Evolutionary conservation across 1,284 basidiomycete species (phyloP).

Genomic region (Naganishia sp.): DNA sequence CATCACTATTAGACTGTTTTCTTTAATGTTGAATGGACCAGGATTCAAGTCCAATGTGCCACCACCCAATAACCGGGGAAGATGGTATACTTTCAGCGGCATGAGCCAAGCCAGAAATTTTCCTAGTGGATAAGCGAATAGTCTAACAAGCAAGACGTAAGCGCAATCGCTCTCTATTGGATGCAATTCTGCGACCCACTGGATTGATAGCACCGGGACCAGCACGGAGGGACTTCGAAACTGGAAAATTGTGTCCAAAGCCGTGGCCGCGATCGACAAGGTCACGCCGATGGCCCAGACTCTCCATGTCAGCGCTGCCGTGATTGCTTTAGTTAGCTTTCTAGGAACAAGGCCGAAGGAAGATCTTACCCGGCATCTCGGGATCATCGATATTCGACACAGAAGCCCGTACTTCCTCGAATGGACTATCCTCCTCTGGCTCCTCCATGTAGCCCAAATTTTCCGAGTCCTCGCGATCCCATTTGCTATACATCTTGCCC

Average conservation of each 20-base stretch:
- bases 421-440: conserved; percentile 81
- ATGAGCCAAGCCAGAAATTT: conserved; percentile 79
- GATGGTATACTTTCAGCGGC: conserved; percentile 72
- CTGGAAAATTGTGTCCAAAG: conserved; percentile 87
- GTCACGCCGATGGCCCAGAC: conserved; percentile 82
- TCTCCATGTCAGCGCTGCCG: conserved; percentile 72
- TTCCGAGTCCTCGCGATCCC: conserved; percentile 18
- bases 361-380: conserved; percentile 70
- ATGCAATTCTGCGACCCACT: conserved; percentile 52
- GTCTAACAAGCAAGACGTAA: conserved; percentile 46
- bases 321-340: neutral
- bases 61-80: conserved; percentile 62
- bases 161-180: conserved; percentile 26
- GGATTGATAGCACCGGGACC: conserved; percentile 77
- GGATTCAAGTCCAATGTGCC: conserved; percentile 82
- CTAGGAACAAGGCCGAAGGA: neutral
- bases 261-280: conserved; percentile 68
- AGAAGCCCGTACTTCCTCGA: conserved; percentile 90
- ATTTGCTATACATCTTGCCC: conserved; percentile 36
- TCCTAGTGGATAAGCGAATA: conserved; percentile 84
- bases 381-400: conserved; percentile 96
- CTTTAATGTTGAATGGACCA: conserved; percentile 86
- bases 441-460: conserved; percentile 11
- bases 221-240: conserved; percentile 84
- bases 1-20: conserved; percentile 87